Conservation (phyloP, 2,329 filamentous ascomycete species). For the Dryadomyces quercivorus region DNA sequence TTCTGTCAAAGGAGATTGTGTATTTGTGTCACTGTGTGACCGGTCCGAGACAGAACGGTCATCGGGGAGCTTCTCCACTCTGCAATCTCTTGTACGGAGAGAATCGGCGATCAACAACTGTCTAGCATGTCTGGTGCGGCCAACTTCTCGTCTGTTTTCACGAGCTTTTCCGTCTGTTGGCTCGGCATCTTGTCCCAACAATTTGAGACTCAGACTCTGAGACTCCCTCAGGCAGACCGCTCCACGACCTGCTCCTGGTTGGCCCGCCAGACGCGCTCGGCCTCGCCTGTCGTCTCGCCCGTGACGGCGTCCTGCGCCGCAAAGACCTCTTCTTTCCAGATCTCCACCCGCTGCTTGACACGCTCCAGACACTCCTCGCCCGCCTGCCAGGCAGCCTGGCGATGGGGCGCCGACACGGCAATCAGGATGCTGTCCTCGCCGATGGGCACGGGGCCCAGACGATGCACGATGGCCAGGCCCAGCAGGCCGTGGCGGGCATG, state of each 20-base stretch:
- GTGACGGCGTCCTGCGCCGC: conserved; percentile 32
- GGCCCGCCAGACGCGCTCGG: conserved; percentile 70
- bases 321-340: conserved; percentile 93
- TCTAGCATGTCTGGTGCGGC: too few species aligned
- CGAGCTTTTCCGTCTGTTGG: neutral
- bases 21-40: too few species aligned
- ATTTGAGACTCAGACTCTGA: too few species aligned
- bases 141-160: neutral
- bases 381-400: conserved; percentile 73
- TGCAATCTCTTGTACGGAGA: too few species aligned
- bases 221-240: neutral
- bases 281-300: neutral
- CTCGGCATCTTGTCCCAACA: neutral
- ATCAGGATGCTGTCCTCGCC: conserved; percentile 91
- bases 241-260: conserved; percentile 31
- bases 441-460: conserved; percentile 74
- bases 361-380: conserved; percentile 82
- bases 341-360: conserved; percentile 78
- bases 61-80: too few species aligned
- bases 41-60: too few species aligned
- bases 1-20: too few species aligned
- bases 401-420: conserved; percentile 71
- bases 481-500: conserved; percentile 50
- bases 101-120: too few species aligned
- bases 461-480: conserved; percentile 70